Evolutionary conservation across 73 alveolate species (phyloP).

Genomic region (Paramecium biaurelia): DNA sequence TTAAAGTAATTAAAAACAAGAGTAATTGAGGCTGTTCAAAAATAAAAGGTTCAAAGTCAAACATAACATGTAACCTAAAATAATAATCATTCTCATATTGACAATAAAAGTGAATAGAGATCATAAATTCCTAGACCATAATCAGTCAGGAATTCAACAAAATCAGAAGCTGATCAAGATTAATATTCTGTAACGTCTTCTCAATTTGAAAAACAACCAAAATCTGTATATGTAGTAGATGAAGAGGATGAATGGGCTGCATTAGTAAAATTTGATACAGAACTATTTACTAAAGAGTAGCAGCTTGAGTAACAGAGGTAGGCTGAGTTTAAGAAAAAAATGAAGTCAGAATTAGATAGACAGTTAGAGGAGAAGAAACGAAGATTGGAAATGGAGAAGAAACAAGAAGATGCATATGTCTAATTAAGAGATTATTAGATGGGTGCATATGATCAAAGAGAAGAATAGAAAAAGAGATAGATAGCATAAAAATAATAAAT

Average conservation of each 20-base stretch:
- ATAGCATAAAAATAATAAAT: not conserved
- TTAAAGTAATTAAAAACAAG: slow-evolving; percentile 56
- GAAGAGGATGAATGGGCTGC: slow-evolving; percentile 71
- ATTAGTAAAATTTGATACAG: slow-evolving; percentile 63
- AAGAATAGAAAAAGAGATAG: slow-evolving; percentile 46
- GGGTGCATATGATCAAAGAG: slow-evolving; percentile 57
- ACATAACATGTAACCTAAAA: not conserved
- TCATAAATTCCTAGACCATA: slow-evolving; percentile 31
- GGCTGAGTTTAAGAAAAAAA: slow-evolving; percentile 60
- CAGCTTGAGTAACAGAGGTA: slow-evolving; percentile 49
- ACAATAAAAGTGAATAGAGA: not conserved
- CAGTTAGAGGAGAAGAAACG: slow-evolving; percentile 45
- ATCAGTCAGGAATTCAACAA: not conserved
- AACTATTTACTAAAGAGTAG: slow-evolving; percentile 52
- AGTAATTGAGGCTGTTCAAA: slow-evolving; percentile 18
- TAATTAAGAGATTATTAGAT: slow-evolving; percentile 21
- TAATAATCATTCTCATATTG: not conserved
- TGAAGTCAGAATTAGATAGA: slow-evolving; percentile 62
- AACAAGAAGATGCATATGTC: slow-evolving; percentile 60
- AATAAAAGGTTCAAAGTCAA: not conserved
- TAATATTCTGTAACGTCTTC: slow-evolving; percentile 51
- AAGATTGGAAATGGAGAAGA: slow-evolving; percentile 15
- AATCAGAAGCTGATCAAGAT: slow-evolving; percentile 37
- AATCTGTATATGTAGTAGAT: slow-evolving; percentile 62
- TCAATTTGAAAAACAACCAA: slow-evolving; percentile 50